A percentile compares a stretch with the other conserved stretches of the same genome.
These are phyloP conservation scores for Magnaporthiopsis poae DNA, from an alignment of 2,329 filamentous ascomycete species.

Conservation along the genomic window DNA sequence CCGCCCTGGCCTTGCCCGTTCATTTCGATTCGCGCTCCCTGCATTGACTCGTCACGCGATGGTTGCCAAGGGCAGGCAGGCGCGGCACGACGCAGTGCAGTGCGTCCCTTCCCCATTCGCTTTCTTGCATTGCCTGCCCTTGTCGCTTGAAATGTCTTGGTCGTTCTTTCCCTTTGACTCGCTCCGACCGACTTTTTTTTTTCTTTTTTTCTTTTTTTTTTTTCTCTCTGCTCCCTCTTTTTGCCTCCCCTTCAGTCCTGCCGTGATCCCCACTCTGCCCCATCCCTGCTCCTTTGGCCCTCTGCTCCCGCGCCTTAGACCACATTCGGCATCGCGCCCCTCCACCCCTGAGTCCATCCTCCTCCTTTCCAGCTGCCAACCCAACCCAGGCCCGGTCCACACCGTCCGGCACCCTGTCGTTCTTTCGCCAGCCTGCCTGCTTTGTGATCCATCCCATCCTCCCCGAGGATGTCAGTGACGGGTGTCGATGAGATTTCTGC, in stretches of 20 bases:
- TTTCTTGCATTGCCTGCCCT: neutral
- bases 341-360: neutral
- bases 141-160: neutral
- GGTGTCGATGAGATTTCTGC: neutral
- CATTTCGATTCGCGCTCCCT: conserved; percentile 10
- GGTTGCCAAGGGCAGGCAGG: neutral
- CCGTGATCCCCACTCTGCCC: neutral
- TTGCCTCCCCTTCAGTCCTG: neutral
- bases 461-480: no score
- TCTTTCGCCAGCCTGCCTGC: neutral
- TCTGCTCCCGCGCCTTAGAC: neutral
- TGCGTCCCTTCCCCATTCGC: neutral
- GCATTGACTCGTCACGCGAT: conserved; percentile 11
- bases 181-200: neutral
- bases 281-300: neutral
- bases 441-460: neutral
- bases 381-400: neutral
- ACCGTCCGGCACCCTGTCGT: neutral
- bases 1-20: neutral
- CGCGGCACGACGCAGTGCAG: neutral
- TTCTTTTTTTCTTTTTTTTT: no score
- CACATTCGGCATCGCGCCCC: neutral
- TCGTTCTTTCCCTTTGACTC: neutral
- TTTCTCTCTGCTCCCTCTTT: neutral
- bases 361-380: neutral